These are phyloP conservation scores for Acer saccharum DNA, from an alignment of 345 rosid genomes.

Conservation along the genomic window DNA sequence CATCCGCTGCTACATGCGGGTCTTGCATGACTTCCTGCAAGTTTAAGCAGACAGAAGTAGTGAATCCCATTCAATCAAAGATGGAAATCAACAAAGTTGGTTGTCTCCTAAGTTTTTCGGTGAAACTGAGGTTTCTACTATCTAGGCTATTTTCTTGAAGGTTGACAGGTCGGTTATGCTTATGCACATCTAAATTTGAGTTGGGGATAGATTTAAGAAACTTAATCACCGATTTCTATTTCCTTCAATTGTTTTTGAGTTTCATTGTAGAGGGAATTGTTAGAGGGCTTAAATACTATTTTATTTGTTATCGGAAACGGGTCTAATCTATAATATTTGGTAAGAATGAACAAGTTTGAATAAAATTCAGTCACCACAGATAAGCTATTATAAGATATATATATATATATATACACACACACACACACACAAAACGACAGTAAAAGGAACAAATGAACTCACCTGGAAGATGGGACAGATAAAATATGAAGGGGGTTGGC, in stretches of 20 bases:
- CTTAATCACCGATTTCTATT: not conserved
- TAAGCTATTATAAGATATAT: not conserved
- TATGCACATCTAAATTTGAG: not conserved
- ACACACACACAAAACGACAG: no score
- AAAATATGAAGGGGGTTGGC: conserved; percentile 68
- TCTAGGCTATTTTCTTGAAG: not conserved
- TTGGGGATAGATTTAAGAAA: not conserved
- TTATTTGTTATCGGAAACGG: no score
- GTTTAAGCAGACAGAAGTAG: conserved; percentile 9
- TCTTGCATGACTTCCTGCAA: conserved; percentile 83
- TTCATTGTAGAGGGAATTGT: not conserved
- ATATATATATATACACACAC: not conserved
- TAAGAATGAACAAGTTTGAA: no score
- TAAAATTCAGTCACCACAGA: not conserved
- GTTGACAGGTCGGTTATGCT: not conserved
- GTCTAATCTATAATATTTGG: no score
- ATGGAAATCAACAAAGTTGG: not conserved
- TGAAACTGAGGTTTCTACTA: not conserved
- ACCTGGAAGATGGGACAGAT: conserved; percentile 91
- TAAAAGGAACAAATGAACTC: conserved; percentile 20
- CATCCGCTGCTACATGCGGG: conserved; percentile 84
- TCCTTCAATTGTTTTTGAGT: not conserved
- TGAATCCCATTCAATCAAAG: not conserved
- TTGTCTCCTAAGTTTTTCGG: not conserved
- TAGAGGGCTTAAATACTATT: no score